These are phyloP conservation scores for Leonotis leonurus DNA, from an alignment of 257 asterid species.

Conservation along the genomic window DNA sequence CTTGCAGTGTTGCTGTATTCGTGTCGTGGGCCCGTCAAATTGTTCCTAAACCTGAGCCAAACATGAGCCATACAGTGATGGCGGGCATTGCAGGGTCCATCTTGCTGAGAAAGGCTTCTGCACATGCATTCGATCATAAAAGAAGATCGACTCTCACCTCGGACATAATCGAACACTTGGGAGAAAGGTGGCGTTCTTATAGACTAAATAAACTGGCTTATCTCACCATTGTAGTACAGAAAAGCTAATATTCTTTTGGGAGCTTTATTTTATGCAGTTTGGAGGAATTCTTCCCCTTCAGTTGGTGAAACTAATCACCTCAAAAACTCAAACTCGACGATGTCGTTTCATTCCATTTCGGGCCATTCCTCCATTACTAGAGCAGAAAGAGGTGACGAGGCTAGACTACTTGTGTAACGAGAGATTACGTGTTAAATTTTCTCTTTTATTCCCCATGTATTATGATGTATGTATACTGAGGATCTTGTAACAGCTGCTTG, in stretches of 20 bases:
- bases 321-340: background rate
- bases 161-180: constrained; percentile 82
- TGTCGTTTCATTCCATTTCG: background rate
- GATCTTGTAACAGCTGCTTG: background rate
- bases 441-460: background rate
- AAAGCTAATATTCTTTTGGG: background rate
- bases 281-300: constrained; percentile 69
- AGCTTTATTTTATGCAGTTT: constrained; percentile 38
- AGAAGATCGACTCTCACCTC: constrained; percentile 78
- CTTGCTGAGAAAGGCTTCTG: constrained; percentile 73
- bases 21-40: constrained; percentile 71
- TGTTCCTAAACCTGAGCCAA: constrained; percentile 26
- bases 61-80: constrained; percentile 45
- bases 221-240: background rate
- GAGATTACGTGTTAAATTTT: too few species aligned
- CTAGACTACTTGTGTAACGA: too few species aligned
- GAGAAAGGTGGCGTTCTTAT: constrained; percentile 42
- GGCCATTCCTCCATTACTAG: background rate
- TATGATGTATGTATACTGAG: background rate
- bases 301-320: background rate
- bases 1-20: constrained; percentile 72
- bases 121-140: constrained; percentile 62
- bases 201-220: background rate
- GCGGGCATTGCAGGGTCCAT: constrained; percentile 83
- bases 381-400: background rate